Percentiles rank a stretch among this genome's conserved stretches.
These are phyloP conservation scores for Trypethelium eluteriae DNA, from an alignment of 495 filamentous ascomycete genomes.

Conservation along the genomic window DNA sequence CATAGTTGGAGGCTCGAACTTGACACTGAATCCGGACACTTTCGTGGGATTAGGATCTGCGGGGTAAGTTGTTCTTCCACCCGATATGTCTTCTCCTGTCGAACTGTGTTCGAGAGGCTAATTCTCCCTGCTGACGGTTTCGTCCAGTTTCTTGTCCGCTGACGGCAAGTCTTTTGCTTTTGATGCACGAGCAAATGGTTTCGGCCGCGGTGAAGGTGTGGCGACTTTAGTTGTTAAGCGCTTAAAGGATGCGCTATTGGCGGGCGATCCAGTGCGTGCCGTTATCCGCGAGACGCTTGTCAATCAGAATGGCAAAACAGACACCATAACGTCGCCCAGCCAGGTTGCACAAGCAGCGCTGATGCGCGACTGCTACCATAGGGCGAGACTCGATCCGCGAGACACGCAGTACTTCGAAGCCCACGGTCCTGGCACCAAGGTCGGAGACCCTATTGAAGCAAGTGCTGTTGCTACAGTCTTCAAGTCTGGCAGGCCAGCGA, in stretches of 20 bases:
- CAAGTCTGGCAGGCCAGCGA: not conserved
- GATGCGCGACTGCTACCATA: slow-evolving; percentile 15
- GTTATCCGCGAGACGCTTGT: slow-evolving; percentile 12
- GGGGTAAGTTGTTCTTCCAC: not conserved
- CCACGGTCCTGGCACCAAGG: slow-evolving; percentile 19
- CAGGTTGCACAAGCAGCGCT: slow-evolving; percentile 12
- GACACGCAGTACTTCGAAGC: slow-evolving; percentile 20
- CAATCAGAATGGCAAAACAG: not conserved
- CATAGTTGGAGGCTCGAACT: not conserved
- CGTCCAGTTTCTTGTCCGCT: slow-evolving; percentile 6
- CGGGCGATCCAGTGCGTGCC: slow-evolving; percentile 4
- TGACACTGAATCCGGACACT: not conserved
- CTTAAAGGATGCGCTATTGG: not conserved
- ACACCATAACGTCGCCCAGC: slow-evolving; percentile 1
- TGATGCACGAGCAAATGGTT: slow-evolving; percentile 28
- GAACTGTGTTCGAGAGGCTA: not conserved
- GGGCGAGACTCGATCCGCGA: slow-evolving; percentile 22
- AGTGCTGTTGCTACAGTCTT: slow-evolving; percentile 5
- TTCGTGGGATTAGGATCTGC: slow-evolving; percentile 10
- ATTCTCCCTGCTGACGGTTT: not conserved
- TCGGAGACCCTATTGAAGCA: slow-evolving; percentile 16
- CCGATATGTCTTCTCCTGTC: not conserved
- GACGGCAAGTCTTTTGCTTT: slow-evolving; percentile 13
- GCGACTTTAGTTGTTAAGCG: slow-evolving; percentile 29
- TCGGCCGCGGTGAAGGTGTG: slow-evolving; percentile 37